phyloP scores from a whole-genome alignment of 805 yeast genomes.

The Pichia nakasei region DNA sequence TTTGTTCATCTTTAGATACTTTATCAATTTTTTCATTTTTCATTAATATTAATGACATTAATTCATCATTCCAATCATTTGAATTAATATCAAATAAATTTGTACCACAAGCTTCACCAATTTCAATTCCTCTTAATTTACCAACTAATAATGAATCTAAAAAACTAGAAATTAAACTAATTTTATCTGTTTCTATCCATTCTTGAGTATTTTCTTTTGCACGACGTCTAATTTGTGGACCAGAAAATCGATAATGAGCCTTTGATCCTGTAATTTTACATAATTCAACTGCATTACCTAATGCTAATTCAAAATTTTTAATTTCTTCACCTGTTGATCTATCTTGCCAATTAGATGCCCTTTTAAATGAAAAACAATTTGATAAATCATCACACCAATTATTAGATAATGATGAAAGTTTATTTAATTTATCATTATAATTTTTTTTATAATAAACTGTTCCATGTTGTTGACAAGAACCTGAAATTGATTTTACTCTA shows the following conservation, averaged over 20 bases:
- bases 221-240: conserved; percentile 79
- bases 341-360: conserved; percentile 93
- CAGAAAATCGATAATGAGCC: conserved; percentile 86
- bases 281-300: conserved; percentile 52
- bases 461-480: conserved; percentile 92
- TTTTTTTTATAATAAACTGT: conserved; percentile 67
- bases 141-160: conserved; percentile 67
- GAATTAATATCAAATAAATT: conserved; percentile 68
- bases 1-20: conserved; percentile 18
- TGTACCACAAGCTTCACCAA: conserved; percentile 91
- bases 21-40: conserved; percentile 37
- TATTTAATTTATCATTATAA: conserved; percentile 34
- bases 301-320: conserved; percentile 45
- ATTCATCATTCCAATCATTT: conserved; percentile 44
- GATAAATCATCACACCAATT: conserved; percentile 35
- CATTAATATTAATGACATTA: conserved; percentile 49
- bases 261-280: conserved; percentile 73
- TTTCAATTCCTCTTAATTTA: conserved; percentile 54
- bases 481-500: conserved; percentile 58
- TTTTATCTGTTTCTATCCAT: conserved; percentile 50
- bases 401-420: conserved; percentile 29
- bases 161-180: conserved; percentile 73
- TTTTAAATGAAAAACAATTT: conserved; percentile 48
- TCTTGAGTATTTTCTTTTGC: conserved; percentile 40
- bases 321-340: conserved; percentile 75